Base-by-base conservation (phyloP, 1,284 basidiomycete species). In the Cystobasidiaceae sp. region DNA sequence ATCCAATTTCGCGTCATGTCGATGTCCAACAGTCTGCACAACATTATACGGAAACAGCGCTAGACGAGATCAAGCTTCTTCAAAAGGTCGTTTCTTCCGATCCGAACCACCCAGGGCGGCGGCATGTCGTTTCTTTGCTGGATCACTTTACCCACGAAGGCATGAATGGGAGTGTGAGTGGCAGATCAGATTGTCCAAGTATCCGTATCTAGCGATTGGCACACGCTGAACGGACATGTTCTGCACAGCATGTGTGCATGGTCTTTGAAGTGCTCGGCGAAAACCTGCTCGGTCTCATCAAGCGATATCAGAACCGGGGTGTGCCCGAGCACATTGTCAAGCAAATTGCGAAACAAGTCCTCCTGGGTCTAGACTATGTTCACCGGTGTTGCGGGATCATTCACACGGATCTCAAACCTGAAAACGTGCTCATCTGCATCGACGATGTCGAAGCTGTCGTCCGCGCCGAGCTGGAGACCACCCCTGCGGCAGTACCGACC, bases 231-330 rank as follows among this genome's bases (percentile, higher is more conserved):
- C 37, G 11, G n/a, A n/a, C n/a, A n/a, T n/a, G n/a, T n/a, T 59
- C 15, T 49, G 11, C 41, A 15, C 49, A 56, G 19, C 94, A 98
- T 78, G 90, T 98, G 69, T 98, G 96, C 83, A 98, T 98, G 94
- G 94, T 98, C 17, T 97, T 97, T 75, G 94, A 98, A 78, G 96
- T 98, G 34, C 84, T 98, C 9, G 94, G 96, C 64, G 96, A 98
- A 80, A 97, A 97, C 76, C 80, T 98, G n/a, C 84, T 98, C 0
- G 93, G 93, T 2, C 84, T 98, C 72, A 97, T 97, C 83, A 97
- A 96, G 79, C 85, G 94, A 21, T 86, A 92, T 77, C 89, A 90
- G 81, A 88, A 88, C 77, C 90, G 91, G 72, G 94, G 96, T 69
- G 93, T 98, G 0, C 93, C 96, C 2, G 89, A 93, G 80, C 86